Percentiles rank a stretch among this genome's conserved stretches.
Evolutionary conservation across 148 eudicot species (phyloP).

Genomic region (Vaccinium vitisidaea): DNA sequence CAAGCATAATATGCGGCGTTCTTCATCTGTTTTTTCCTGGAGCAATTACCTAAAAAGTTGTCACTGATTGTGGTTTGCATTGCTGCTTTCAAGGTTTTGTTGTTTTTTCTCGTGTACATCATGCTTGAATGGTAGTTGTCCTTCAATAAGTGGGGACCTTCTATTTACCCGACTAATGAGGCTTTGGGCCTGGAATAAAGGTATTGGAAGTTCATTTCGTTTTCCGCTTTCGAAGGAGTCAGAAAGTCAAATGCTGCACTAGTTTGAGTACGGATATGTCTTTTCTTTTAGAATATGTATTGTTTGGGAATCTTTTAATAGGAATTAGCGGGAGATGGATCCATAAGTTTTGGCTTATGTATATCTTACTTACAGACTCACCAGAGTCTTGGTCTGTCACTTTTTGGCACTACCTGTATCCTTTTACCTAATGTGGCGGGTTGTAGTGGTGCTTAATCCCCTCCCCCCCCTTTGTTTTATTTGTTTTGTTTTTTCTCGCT

Average conservation of each 20-base stretch:
- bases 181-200: neutral
- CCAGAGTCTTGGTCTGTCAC: neutral
- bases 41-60: neutral
- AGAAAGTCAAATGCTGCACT: neutral
- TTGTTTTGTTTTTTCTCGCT: neutral
- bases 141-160: neutral
- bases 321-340: neutral
- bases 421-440: neutral
- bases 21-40: neutral
- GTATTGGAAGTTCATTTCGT: neutral
- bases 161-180: neutral
- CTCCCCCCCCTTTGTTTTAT: neutral
- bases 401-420: neutral
- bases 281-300: conserved; percentile 1
- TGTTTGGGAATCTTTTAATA: neutral
- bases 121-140: neutral
- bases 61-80: neutral
- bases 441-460: conserved; percentile 2
- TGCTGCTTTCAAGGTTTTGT: neutral
- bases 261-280: conserved; percentile 4
- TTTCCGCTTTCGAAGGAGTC: neutral
- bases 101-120: neutral
- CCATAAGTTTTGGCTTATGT: neutral
- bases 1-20: neutral
- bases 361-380: neutral